phyloP scores from a whole-genome alignment of 2,329 filamentous ascomycete species.

The Diaporthe velutina region DNA sequence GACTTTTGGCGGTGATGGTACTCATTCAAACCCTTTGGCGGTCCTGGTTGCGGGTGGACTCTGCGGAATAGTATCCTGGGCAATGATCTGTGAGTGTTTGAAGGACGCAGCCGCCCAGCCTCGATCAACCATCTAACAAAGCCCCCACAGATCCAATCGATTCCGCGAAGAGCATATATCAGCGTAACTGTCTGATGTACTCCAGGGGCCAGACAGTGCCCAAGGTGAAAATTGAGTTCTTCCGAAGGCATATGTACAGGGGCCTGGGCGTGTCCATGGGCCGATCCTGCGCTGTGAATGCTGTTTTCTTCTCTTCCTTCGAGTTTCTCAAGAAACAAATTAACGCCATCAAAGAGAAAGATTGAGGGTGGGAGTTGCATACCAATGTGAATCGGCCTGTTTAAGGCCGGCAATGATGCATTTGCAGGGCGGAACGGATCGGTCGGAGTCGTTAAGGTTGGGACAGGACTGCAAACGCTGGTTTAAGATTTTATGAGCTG shows the following conservation, averaged over 20 bases:
- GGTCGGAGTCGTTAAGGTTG: constrained; percentile 28
- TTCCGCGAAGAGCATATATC: constrained; percentile 87
- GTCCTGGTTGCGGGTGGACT: constrained; percentile 84
- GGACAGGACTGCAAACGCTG: constrained; percentile 14
- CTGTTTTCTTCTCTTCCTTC: constrained; percentile 91
- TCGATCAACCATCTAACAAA: background rate
- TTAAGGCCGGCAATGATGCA: constrained; percentile 7
- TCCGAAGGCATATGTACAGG: constrained; percentile 83
- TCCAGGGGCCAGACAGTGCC: constrained; percentile 74
- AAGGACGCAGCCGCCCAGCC: background rate
- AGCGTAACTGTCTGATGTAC: constrained; percentile 82
- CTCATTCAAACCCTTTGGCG: constrained; percentile 82
- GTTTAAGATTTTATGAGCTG: constrained; percentile 18
- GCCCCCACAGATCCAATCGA: constrained; percentile 73
- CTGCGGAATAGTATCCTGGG: constrained; percentile 88
- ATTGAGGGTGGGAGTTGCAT: constrained; percentile 8
- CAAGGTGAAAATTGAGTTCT: constrained; percentile 82
- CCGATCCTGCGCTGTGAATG: constrained; percentile 85
- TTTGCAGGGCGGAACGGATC: background rate
- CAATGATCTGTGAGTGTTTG: constrained; percentile 72
- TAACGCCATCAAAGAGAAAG: constrained; percentile 64
- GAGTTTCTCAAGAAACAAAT: constrained; percentile 83
- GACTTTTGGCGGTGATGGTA: constrained; percentile 77
- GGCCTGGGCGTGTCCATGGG: constrained; percentile 87
- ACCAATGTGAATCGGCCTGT: background rate